Conservation (phyloP, 768 basidiomycete species). For the Porphyrellus cyaneotinctus region DNA sequence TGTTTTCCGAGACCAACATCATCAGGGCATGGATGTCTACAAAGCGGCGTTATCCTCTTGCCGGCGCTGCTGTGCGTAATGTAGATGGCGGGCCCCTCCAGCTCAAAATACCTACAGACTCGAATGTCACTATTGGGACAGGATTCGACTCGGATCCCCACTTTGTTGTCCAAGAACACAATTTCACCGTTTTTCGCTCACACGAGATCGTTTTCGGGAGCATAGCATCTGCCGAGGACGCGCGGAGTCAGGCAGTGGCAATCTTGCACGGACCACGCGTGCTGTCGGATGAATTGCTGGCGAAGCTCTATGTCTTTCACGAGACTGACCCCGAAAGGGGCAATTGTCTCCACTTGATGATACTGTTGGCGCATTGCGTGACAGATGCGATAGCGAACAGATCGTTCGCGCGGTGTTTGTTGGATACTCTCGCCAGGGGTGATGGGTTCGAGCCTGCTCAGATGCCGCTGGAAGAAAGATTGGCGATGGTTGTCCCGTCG, state of each 20-base stretch:
- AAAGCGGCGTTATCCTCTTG: slow-evolving; percentile 49
- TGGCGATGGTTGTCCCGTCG: slow-evolving; percentile 39
- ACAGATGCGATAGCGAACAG: slow-evolving; percentile 46
- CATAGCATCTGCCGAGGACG: slow-evolving; percentile 35
- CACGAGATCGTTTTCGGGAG: slow-evolving; percentile 39
- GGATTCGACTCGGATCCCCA: slow-evolving; percentile 12
- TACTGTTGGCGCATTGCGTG: slow-evolving; percentile 46
- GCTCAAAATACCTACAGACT: background rate
- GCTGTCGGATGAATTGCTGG: slow-evolving; percentile 42
- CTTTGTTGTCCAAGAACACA: slow-evolving; percentile 43
- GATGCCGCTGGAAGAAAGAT: slow-evolving; percentile 35
- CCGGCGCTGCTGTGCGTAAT: slow-evolving; percentile 38
- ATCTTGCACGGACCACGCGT: slow-evolving; percentile 33
- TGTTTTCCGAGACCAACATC: slow-evolving; percentile 36
- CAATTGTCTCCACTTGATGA: slow-evolving; percentile 39
- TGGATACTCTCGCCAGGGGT: slow-evolving; percentile 36
- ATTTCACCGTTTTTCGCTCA: slow-evolving; percentile 29
- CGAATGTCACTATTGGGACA: background rate
- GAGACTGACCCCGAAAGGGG: slow-evolving; percentile 30
- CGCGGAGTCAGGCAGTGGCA: slow-evolving; percentile 22
- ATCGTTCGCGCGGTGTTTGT: slow-evolving; percentile 41
- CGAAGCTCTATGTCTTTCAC: slow-evolving; percentile 40
- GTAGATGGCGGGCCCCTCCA: background rate
- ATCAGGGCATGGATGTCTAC: slow-evolving; percentile 41
- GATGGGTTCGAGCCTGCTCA: slow-evolving; percentile 1